phyloP scores from a whole-genome alignment of 345 rosid species.

The Orychophragmus violaceus region DNA sequence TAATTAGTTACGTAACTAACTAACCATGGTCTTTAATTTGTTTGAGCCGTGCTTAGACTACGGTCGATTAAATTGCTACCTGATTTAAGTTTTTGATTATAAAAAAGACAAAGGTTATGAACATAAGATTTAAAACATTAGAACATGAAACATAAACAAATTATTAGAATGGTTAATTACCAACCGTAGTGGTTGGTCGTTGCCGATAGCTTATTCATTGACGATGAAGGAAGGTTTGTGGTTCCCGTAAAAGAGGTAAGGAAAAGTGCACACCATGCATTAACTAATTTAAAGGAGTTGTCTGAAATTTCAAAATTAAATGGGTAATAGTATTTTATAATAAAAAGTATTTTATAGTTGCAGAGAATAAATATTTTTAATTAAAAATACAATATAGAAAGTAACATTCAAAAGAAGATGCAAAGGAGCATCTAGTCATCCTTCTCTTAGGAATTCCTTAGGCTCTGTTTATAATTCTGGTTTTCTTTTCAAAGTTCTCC shows the following conservation, averaged over 20 bases:
- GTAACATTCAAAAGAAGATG: not conserved
- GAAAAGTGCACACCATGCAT: constrained; percentile 20
- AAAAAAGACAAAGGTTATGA: not conserved
- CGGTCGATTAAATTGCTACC: not conserved
- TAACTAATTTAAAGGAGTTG: constrained; percentile 18
- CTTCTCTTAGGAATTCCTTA: too few relatives aligned
- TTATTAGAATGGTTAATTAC: not conserved
- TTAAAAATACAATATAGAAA: not conserved
- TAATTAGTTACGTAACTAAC: constrained; percentile 4
- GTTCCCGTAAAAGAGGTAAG: not conserved
- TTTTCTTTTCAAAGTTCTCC: too few relatives aligned
- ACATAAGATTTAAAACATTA: not conserved
- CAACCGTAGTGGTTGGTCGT: constrained; percentile 15
- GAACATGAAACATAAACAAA: too few relatives aligned
- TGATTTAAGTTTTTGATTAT: not conserved
- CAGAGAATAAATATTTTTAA: not conserved
- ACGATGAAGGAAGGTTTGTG: not conserved
- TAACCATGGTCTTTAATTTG: not conserved
- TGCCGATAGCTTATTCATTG: constrained; percentile 14
- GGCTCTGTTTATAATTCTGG: too few relatives aligned
- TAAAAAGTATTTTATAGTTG: not conserved
- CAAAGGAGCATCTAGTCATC: too few relatives aligned
- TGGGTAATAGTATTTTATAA: not conserved
- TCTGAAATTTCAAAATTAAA: not conserved
- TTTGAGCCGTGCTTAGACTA: not conserved